Base-by-base conservation (phyloP, 1,284 basidiomycete genomes). In the Pseudozyma sp. region DNA sequence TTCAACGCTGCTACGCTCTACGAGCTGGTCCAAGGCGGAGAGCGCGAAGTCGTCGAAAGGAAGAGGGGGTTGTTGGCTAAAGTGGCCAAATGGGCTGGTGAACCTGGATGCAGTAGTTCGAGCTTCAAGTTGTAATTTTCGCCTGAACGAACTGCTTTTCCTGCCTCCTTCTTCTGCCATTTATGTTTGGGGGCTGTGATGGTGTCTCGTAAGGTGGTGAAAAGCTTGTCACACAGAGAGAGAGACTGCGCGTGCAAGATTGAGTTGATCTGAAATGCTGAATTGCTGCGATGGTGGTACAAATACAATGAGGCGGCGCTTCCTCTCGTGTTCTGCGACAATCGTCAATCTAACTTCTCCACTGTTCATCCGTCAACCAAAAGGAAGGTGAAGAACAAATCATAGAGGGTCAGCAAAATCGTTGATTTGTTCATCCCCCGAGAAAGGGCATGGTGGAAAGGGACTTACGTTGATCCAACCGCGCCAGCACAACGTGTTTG, bases 401-500 rank as follows among this genome's bases (percentile, higher is more conserved):
- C 52, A 31, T n/a, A n/a, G 13, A 34, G 21, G 39, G 40, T 19
- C 3, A 19, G 39, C 18, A 19, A 34, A 16, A 40, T n/a, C 13
- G 12, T 5, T 13, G n/a, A n/a, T n/a, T n/a, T n/a, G n/a, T n/a
- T n/a, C n/a, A n/a, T n/a, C n/a, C n/a, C n/a, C n/a, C n/a, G n/a
- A n/a, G n/a, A n/a, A n/a, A n/a, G n/a, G n/a, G n/a, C n/a, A n/a
- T n/a, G n/a, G n/a, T n/a, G n/a, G 16, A 9, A 18, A 13, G 31
- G 6, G 18, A 78, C 82, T 66, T 65, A 82, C 82, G 47, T 40
- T 79, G 71, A 49, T 97, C 95, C 55, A 99, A 86, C 61, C 95
- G 89, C 45, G 92, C 90, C 39, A 99, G 87, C 0, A 99, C 94
- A 18, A 97, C 95, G 56, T 94, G 92, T 85, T 97, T 97, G 85